Evolutionary conservation across 2,329 filamentous ascomycete species (phyloP), one percentile per base, ranked within the genome.

Genomic region (Penicillium vulpinum): DNA sequence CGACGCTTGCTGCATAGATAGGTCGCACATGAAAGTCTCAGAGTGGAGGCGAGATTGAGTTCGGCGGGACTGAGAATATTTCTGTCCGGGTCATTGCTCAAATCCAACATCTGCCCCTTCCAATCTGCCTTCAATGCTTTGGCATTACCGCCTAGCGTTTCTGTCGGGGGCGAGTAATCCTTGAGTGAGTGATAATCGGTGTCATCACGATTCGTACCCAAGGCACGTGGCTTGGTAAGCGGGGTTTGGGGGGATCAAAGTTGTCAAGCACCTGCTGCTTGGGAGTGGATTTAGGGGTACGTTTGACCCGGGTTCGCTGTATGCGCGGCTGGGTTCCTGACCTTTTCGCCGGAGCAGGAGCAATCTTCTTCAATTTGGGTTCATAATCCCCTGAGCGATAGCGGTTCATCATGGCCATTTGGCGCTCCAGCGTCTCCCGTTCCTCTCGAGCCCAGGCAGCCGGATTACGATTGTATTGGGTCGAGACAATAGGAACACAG

Each of bases 1-100:
- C 92, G 88, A 57, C 93, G 88, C 82, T 97, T 97, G 80, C 90
- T 94, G 58, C 90, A 92, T 24, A 97, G 82, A 70, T 97, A 97
- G 13, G 89, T 93, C 18, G 90, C 90, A 73, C 90, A 93, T 63
- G 90, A 90, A 33, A 97, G 84, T 54, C 92, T 86, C 29, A 97
- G 83, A 47, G 87, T 90, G 44, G 89, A 86, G 11, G 92, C 92
- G 29, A 96, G 81, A 18, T 81, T 78, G 29, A 92, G 70, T 77
- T 97, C 93, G 59, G 92, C 88, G 6, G 86, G 83, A 71, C 94
- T 90, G 40, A 97, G 85, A 38, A 91, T 79, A 55, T 85, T 72
- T 24, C 83, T 80, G 66, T 92, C 81, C 7, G 88, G 85, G 67
- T 95, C 91, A 57, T 82, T 81, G 73, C 81, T 85, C 44, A 96